Percentiles rank a stretch among this genome's conserved stretches.
These are phyloP conservation scores for Kuraishia floccosa DNA, from an alignment of 805 yeast species.

Conservation along the genomic window DNA sequence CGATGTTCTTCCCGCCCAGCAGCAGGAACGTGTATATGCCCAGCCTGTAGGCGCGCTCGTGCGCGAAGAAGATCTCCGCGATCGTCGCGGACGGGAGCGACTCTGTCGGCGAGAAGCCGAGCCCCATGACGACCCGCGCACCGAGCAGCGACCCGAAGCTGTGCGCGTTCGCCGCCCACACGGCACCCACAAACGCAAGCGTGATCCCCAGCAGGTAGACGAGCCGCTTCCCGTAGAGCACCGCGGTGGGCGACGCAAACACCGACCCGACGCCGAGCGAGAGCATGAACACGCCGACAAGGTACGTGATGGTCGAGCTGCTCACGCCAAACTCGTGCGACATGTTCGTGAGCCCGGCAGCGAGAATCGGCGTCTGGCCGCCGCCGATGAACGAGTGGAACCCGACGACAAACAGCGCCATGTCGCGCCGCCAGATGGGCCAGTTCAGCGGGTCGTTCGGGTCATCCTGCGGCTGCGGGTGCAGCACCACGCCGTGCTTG, in stretches of 20 bases:
- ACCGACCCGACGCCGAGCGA: slow-evolving; percentile 49
- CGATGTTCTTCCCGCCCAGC: slow-evolving; percentile 44
- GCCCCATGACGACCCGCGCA: slow-evolving; percentile 45
- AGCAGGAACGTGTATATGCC: slow-evolving; percentile 34
- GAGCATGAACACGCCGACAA: slow-evolving; percentile 50
- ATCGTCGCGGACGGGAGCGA: slow-evolving; percentile 49
- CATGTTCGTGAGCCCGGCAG: slow-evolving; percentile 38
- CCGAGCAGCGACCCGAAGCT: slow-evolving; percentile 40
- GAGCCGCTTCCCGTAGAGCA: slow-evolving; percentile 44
- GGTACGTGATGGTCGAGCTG: slow-evolving; percentile 30
- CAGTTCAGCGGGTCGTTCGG: slow-evolving; percentile 60
- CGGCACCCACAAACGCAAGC: slow-evolving; percentile 36
- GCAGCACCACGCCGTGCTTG: slow-evolving; percentile 34
- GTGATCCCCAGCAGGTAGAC: slow-evolving; percentile 38
- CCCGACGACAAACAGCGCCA: slow-evolving; percentile 40
- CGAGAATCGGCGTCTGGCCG: slow-evolving; percentile 49
- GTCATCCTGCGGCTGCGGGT: slow-evolving; percentile 52
- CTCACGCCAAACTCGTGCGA: slow-evolving; percentile 29
- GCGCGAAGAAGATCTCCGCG: slow-evolving; percentile 42
- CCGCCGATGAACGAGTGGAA: slow-evolving; percentile 50
- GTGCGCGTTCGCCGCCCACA: slow-evolving; percentile 42
- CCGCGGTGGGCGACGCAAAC: slow-evolving; percentile 46
- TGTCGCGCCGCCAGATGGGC: slow-evolving; percentile 49
- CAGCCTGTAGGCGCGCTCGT: slow-evolving; percentile 24
- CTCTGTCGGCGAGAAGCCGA: slow-evolving; percentile 52